Conservation (phyloP, 106 monocot genomes). For the Dioscorea zingiberensis region DNA sequence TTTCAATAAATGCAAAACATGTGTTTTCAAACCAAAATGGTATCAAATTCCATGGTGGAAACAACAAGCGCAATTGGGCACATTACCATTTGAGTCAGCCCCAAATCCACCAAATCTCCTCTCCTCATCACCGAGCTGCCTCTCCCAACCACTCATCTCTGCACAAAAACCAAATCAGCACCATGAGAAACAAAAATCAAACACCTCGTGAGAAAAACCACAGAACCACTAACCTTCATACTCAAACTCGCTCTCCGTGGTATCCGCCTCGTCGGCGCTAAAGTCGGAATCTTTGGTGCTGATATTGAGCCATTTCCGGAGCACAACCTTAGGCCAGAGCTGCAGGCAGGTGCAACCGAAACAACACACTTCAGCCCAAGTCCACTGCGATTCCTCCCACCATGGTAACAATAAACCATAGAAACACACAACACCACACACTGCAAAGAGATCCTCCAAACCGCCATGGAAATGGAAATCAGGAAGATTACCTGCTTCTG, state of each 20-base stretch:
- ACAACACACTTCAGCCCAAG: slow-evolving; percentile 56
- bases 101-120: slow-evolving; percentile 25
- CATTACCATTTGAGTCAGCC: slow-evolving; percentile 40
- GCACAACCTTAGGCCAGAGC: slow-evolving; percentile 80
- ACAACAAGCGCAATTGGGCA: too few species aligned
- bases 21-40: too few species aligned
- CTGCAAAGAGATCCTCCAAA: neutral
- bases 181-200: neutral
- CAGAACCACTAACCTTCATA: slow-evolving; percentile 27
- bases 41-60: too few species aligned
- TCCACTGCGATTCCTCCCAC: slow-evolving; percentile 13
- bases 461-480: neutral
- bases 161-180: slow-evolving; percentile 4
- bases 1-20: too few species aligned
- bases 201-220: neutral
- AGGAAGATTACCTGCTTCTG: slow-evolving; percentile 4
- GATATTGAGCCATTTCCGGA: slow-evolving; percentile 92
- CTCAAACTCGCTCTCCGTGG: slow-evolving; percentile 67
- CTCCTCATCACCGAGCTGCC: slow-evolving; percentile 23
- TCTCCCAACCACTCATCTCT: too few species aligned
- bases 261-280: slow-evolving; percentile 74
- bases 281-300: slow-evolving; percentile 65
- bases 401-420: slow-evolving; percentile 5
- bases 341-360: slow-evolving; percentile 38
- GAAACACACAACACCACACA: neutral